Evolutionary conservation across 352 stramenopile genomes (phyloP).

Genomic region (Globisporangium middletonii): DNA sequence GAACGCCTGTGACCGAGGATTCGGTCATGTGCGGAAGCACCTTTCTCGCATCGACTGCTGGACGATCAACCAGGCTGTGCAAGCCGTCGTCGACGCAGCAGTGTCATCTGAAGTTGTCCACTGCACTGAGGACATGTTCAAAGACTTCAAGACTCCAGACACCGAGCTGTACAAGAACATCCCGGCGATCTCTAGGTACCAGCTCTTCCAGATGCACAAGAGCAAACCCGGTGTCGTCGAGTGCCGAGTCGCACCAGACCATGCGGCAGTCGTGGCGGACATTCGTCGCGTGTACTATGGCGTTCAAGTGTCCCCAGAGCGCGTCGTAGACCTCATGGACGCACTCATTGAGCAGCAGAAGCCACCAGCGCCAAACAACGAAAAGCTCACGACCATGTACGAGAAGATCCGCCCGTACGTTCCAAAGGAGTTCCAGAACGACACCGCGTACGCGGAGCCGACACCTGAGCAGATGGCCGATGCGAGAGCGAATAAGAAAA

Average conservation of each 20-base stretch:
- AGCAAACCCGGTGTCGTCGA: neutral
- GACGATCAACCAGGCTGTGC: neutral
- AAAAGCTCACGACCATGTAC: slow-evolving; percentile 11
- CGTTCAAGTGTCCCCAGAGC: neutral
- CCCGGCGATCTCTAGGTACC: neutral
- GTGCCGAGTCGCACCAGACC: neutral
- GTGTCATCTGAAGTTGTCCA: neutral
- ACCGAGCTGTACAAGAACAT: neutral
- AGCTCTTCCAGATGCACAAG: neutral
- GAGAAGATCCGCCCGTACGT: slow-evolving; percentile 11
- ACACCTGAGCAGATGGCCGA: neutral
- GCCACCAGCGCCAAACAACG: slow-evolving; percentile 6
- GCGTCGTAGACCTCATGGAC: neutral
- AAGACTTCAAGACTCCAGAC: neutral
- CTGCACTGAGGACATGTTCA: neutral
- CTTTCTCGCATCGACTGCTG: neutral
- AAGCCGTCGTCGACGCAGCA: neutral
- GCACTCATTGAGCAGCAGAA: neutral
- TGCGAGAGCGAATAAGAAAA: neutral
- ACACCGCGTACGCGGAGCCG: neutral
- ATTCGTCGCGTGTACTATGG: neutral
- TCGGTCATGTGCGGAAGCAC: neutral
- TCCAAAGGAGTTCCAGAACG: slow-evolving; percentile 7
- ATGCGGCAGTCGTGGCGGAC: neutral
- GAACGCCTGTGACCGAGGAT: neutral